These are phyloP conservation scores for Stagonosporopsis vannaccii DNA, from an alignment of 2,329 filamentous ascomycete species.

Conservation along the genomic window DNA sequence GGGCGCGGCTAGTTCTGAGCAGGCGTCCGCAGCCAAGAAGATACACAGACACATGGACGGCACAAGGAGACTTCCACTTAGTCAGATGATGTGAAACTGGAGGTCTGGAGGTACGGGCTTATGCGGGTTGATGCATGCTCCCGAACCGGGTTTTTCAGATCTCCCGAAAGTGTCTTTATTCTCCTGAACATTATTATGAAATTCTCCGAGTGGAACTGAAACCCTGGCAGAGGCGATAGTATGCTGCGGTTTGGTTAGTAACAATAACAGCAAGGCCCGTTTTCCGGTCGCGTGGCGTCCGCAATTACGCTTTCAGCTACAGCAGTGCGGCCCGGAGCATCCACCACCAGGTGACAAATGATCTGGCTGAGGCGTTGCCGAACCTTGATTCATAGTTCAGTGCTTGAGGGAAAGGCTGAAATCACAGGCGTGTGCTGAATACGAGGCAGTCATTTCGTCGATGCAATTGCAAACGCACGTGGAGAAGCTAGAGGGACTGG, in stretches of 20 bases:
- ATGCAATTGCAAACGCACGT: constrained; percentile 5
- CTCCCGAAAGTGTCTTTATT: constrained; percentile 10
- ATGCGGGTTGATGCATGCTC: constrained; percentile 13
- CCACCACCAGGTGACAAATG: constrained; percentile 17
- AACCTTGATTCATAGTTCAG: not conserved
- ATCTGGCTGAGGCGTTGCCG: constrained; percentile 7
- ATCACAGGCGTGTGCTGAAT: not conserved
- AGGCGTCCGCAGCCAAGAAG: not conserved
- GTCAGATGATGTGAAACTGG: constrained; percentile 12
- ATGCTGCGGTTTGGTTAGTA: constrained; percentile 8
- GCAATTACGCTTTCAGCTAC: constrained; percentile 24
- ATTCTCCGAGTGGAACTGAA: constrained; percentile 13
- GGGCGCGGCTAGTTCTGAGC: constrained; percentile 1
- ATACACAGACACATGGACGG: not conserved
- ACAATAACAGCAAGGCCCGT: not conserved
- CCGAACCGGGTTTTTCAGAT: not conserved
- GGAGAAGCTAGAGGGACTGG: constrained; percentile 2
- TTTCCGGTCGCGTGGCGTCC: constrained; percentile 17
- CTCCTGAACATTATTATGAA: constrained; percentile 17
- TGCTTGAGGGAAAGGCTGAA: constrained; percentile 14
- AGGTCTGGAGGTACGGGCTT: not conserved
- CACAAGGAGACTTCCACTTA: not conserved
- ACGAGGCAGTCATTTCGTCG: constrained; percentile 2
- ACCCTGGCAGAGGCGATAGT: not conserved
- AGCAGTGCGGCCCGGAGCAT: constrained; percentile 27